Conservation (phyloP, 176 grass and related monocot species). For the Avena atlantica region DNA sequence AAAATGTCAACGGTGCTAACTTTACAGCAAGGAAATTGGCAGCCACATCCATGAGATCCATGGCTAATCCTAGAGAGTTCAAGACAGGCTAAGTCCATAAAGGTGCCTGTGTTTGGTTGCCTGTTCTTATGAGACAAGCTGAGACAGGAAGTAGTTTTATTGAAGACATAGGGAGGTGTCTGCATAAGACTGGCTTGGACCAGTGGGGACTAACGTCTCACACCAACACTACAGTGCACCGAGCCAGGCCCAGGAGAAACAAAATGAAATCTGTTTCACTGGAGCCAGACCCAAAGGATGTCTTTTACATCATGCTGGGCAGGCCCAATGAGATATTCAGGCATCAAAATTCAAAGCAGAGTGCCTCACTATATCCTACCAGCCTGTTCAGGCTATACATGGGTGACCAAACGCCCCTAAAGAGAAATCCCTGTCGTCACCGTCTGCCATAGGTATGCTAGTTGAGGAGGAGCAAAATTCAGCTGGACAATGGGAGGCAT, state of each 20-base stretch:
- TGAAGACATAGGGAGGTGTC: not conserved
- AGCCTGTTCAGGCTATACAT: not conserved
- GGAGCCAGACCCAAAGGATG: not conserved
- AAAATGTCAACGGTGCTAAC: not conserved
- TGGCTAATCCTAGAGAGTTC: not conserved
- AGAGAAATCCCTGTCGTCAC: not conserved
- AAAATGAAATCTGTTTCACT: not conserved
- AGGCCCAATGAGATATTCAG: not conserved
- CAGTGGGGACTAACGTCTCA: not conserved
- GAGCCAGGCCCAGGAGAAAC: not conserved
- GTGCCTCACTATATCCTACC: not conserved
- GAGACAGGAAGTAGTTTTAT: not conserved
- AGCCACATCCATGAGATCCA: not conserved
- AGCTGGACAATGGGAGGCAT: not conserved
- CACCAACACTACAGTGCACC: not conserved
- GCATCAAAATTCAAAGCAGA: not conserved
- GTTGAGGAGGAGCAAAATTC: not conserved
- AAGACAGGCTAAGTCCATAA: not conserved
- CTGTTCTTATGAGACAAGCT: not conserved
- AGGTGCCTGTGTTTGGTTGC: constrained; percentile 1
- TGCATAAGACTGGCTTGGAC: not conserved
- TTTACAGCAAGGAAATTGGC: not conserved
- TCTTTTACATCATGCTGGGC: not conserved
- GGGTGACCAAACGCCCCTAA: not conserved
- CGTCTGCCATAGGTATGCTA: not conserved